Evolutionary conservation across 192 early-diverging fungal species (phyloP).

Genomic region (Dimargaris cristalligena): DNA sequence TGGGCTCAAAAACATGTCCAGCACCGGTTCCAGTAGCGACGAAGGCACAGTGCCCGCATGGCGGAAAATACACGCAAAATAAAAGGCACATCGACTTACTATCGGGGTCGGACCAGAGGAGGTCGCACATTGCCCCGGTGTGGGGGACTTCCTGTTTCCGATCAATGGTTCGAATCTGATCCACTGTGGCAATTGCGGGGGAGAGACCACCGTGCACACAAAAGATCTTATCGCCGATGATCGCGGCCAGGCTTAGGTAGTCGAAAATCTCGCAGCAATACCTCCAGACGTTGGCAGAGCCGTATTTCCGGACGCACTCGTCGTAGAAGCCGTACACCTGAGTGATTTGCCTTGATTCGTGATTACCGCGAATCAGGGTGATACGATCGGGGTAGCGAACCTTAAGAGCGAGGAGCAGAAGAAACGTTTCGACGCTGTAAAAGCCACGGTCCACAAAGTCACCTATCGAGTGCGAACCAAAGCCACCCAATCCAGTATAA

Average conservation of each 20-base stretch:
- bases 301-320: constrained; percentile 91
- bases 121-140: constrained; percentile 93
- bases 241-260: constrained; percentile 82
- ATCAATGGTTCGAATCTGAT: constrained; percentile 90
- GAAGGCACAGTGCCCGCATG: too few relatives aligned
- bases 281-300: constrained; percentile 89
- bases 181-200: constrained; percentile 79
- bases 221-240: constrained; percentile 88
- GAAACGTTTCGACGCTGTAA: constrained; percentile 93
- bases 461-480: too few relatives aligned
- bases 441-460: constrained; percentile 95
- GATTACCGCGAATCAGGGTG: constrained; percentile 84
- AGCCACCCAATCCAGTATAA: too few relatives aligned
- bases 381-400: constrained; percentile 87
- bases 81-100: constrained; percentile 22
- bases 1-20: too few relatives aligned
- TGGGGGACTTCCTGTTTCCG: constrained; percentile 96
- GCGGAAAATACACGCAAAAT: too few relatives aligned
- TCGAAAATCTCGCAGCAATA: constrained; percentile 98
- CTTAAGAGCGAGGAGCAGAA: constrained; percentile 87
- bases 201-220: constrained; percentile 93
- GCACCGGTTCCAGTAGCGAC: too few relatives aligned
- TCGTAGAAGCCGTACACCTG: constrained; percentile 99
- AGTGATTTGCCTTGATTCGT: constrained; percentile 87
- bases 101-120: constrained; percentile 97